These are phyloP conservation scores for Solanum sitiens DNA, from an alignment of 257 asterid genomes.

Conservation along the genomic window DNA sequence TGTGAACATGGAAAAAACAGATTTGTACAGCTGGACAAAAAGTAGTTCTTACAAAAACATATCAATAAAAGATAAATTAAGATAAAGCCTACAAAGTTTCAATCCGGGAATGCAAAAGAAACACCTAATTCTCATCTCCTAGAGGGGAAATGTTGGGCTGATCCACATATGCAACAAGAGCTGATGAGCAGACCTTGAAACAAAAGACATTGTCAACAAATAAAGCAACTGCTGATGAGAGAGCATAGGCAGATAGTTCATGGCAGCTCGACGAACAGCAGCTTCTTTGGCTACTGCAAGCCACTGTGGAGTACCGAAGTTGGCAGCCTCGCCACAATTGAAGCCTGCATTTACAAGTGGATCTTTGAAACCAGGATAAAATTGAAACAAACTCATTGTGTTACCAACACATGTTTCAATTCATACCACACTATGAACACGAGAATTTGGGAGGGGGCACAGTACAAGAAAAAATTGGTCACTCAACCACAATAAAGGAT, in stretches of 20 bases:
- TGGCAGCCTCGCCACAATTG: conserved; percentile 99
- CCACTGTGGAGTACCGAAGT: conserved; percentile 94
- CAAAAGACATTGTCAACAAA: conserved; percentile 90
- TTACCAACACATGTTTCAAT: not conserved
- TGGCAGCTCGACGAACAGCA: conserved; percentile 95
- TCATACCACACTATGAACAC: not conserved
- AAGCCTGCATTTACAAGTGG: conserved; percentile 41
- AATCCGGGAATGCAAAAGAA: not conserved
- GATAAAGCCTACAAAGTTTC: not conserved
- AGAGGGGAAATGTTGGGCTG: not conserved
- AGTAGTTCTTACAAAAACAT: not conserved
- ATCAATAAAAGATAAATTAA: not conserved
- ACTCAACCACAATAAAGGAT: not conserved
- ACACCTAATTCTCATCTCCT: not conserved
- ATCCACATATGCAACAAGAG: not conserved
- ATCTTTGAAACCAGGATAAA: not conserved
- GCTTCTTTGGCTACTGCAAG: conserved; percentile 96
- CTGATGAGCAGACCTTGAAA: conserved; percentile 55
- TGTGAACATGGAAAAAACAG: not conserved
- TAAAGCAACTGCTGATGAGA: conserved; percentile 93
- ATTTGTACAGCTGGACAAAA: not conserved
- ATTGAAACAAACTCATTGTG: not conserved
- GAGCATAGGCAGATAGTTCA: conserved; percentile 98
- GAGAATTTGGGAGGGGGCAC: not conserved
- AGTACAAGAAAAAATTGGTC: not conserved